Conservation (phyloP, 495 filamentous ascomycete species). For the Tuber melanosporum region DNA sequence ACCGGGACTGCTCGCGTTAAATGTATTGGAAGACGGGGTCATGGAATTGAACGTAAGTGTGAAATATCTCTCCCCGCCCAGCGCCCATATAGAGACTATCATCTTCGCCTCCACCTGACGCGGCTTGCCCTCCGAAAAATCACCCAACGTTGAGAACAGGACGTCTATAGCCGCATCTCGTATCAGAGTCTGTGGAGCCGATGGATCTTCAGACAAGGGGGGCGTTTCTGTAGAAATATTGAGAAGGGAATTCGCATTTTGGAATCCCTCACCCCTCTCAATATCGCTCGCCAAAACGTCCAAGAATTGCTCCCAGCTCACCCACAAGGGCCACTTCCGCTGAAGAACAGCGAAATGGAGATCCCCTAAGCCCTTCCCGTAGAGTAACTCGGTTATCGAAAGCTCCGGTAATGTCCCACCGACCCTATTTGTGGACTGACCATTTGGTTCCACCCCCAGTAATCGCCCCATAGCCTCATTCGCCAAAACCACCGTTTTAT, state of each 20-base stretch:
- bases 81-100: slow-evolving; percentile 60
- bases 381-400: slow-evolving; percentile 47
- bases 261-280: slow-evolving; percentile 35
- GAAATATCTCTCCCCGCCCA: slow-evolving; percentile 55
- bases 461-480: slow-evolving; percentile 66
- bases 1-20: slow-evolving; percentile 25
- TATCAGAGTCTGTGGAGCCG: slow-evolving; percentile 24
- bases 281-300: slow-evolving; percentile 50
- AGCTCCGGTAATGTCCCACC: slow-evolving; percentile 14
- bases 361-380: slow-evolving; percentile 50
- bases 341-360: slow-evolving; percentile 30
- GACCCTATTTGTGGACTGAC: slow-evolving; percentile 25
- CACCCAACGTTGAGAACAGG: slow-evolving; percentile 20
- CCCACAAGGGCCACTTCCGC: slow-evolving; percentile 46
- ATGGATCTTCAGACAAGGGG: slow-evolving; percentile 15
- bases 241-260: slow-evolving; percentile 28
- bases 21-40: slow-evolving; percentile 17
- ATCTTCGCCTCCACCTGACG: slow-evolving; percentile 54
- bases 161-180: slow-evolving; percentile 30
- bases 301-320: slow-evolving; percentile 53
- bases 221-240: slow-evolving; percentile 16
- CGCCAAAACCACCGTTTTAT: slow-evolving; percentile 60
- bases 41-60: slow-evolving; percentile 59
- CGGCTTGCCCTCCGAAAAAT: background rate
- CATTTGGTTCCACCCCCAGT: slow-evolving; percentile 47